Base-by-base conservation (phyloP, 2,329 filamentous ascomycete genomes). In the Cladophialophora chaetospira region DNA sequence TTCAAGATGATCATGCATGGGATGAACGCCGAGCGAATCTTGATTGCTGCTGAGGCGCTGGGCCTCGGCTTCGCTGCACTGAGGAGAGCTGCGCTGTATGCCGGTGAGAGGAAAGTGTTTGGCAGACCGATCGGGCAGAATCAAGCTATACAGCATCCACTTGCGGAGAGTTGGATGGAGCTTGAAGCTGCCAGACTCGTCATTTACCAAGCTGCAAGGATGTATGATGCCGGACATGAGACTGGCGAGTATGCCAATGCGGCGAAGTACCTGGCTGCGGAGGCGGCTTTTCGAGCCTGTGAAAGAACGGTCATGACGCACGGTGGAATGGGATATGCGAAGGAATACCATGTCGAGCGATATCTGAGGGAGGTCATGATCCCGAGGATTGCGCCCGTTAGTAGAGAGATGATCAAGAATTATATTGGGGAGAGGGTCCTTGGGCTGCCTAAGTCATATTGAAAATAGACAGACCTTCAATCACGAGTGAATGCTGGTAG, bases 291-390 rank as follows among this genome's bases (percentile, higher is more conserved):
- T 64, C 79, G 73, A 2, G 82, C 82, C 0, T 85, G 82, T 64
- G 83, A 86, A 63, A 70, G 80, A 28, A 80, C 81, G n/a, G 75
- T 84, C 5, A 68, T 85, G 60, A 75, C 77, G 2, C 81, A 83
- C 66, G 82, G 83, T 25, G 83, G 83, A 0, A 86, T 85, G 82
- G 82, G 82, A 0, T 86, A 85, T 70, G 82, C 82, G 5, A 78
- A 81, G 57, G 83, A 85, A 64, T 85, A 84, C 64, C 79, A 86
- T 67, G 83, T 85, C 0, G 82, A 85, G 69, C 71, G 83, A 44
- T 86, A 82, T 68, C 63, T 85, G 51, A 72, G 83, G 33, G 82
- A 85, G 68, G 80, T 78, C 50, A 77, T 85, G 55, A 81, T 85
- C 8, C 82, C 82, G 1, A 67, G 82, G 19, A 82, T 85, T 58